Conservation (phyloP, 441 rosid genomes). For the Kokia cookei region DNA sequence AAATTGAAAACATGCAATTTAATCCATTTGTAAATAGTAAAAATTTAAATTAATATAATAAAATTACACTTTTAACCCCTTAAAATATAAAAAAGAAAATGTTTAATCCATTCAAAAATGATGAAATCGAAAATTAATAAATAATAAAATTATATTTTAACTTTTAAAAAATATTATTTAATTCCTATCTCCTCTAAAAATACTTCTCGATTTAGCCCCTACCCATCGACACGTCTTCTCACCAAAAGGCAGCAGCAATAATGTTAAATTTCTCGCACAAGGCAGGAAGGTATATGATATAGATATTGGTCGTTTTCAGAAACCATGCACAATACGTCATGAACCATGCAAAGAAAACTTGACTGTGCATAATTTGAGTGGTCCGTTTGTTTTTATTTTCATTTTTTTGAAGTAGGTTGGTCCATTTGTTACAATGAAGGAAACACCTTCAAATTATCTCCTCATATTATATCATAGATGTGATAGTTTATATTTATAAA, state of each 20-base stretch:
- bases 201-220: too few species aligned
- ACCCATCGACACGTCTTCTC: neutral
- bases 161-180: too few species aligned
- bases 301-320: conserved; percentile 8
- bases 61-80: fast-evolving
- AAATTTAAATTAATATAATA: too few species aligned
- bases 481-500: neutral
- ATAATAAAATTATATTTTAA: too few species aligned
- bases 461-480: neutral
- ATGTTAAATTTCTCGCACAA: neutral
- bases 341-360: neutral
- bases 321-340: conserved; percentile 20
- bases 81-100: too few species aligned
- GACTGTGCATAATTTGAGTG: neutral
- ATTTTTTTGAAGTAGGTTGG: neutral
- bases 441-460: conserved; percentile 17
- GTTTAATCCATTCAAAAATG: too few species aligned
- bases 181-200: too few species aligned
- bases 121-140: too few species aligned
- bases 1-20: too few species aligned
- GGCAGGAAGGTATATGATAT: neutral
- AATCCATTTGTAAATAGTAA: too few species aligned
- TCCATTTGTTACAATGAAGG: conserved; percentile 16
- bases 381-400: neutral
- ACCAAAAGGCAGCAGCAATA: neutral